Base-by-base conservation (phyloP, 2,329 filamentous ascomycete species). In the Ustilaginoidea virens region DNA sequence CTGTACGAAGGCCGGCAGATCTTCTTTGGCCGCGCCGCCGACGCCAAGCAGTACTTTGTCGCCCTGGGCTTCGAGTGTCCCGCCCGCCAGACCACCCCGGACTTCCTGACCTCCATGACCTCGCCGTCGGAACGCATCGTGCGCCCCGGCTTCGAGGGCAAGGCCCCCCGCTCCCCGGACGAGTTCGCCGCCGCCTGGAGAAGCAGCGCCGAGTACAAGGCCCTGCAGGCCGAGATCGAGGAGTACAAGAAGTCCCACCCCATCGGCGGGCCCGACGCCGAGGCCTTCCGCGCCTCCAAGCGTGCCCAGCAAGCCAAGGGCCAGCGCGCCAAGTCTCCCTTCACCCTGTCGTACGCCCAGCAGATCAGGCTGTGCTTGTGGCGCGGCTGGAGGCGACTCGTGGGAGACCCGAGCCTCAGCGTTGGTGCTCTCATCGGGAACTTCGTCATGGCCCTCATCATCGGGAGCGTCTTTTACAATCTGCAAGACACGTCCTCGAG, bases 401-500 rank as follows among this genome's bases (percentile, higher is more conserved):
- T 61, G 31, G 80, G 79, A 29, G 86, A 94, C 46, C 76, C 80
- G 13, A 78, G 69, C 44, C 58, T 90, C 40, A 81, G 79, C 1
- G 39, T 86, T 14, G 72, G 70, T 20, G 64, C 73, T 33, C 61
- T 76, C 13, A 56, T 83, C 31, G 79, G 74, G 39, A 92, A 92
- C 52, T 67, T 74, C 26, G 55, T 70, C 39, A 79, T 87, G 69
- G 66, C 79, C 32, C 61, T 92, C 37, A 78, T 92, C 46, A 71
- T 92, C 35, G 56, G 77, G 29, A 78, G 74, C 38, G 75, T 92
- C 39, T 92, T 90, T 55, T 92, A 69, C 61, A 78, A 92, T 48
- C 55, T 92, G 21, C 49, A 66, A 17, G 45, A 61, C 1, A 63
- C 60, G n/a, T 78, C 80, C 0, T 45, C 52, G 12, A 82, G 75